Evolutionary conservation across 768 basidiomycete genomes (phyloP), one percentile per base, ranked within the genome.

Genomic region (Suillus subaureus): DNA sequence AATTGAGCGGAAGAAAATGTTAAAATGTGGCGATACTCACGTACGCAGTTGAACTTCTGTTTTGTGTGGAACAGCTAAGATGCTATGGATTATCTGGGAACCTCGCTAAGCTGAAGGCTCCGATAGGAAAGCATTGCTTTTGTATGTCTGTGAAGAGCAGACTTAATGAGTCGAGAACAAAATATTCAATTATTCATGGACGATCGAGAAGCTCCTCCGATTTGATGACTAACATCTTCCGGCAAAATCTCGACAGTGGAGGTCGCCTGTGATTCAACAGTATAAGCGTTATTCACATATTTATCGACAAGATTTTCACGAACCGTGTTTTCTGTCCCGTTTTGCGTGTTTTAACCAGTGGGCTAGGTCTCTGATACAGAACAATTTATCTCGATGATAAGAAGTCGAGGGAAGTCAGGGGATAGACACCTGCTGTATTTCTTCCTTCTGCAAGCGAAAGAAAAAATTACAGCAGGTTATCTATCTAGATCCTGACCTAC

Each of bases 251-350:
- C 70, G 47, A 78, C 62, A 73, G 31, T 72, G 49, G 0, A 77
- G 60, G 52, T 76, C 71, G 16, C 75, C 70, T 78, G 13, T 4
- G 2, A 18, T 40, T 37, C 6, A 43, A n/a, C 31, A 9, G n/a
- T 56, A 52, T n/a, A 18, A 31, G 18, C 6, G 7, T 23, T 31
- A 13, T 7, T 9, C 49, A 23, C 15, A 51, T 26, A 26, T 49
- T 15, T 15, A 13, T 21, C 4, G 15, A 31, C 15, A 12, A 42
- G 18, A 1, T 21, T 5, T 9, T n/a, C 8, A 66, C 68, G 3
- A 63, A 82, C 83, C 82, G 65, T 79, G 83, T 73, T 75, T 73
- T 47, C 76, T 70, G 15, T 78, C 80, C 82, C 83, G 83, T 47
- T 78, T 75, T 11, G 78, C 72, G 57, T 79, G 81, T 7, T 77